phyloP scores from a whole-genome alignment of 345 rosid genomes.

The Eucalyptus curtisii region DNA sequence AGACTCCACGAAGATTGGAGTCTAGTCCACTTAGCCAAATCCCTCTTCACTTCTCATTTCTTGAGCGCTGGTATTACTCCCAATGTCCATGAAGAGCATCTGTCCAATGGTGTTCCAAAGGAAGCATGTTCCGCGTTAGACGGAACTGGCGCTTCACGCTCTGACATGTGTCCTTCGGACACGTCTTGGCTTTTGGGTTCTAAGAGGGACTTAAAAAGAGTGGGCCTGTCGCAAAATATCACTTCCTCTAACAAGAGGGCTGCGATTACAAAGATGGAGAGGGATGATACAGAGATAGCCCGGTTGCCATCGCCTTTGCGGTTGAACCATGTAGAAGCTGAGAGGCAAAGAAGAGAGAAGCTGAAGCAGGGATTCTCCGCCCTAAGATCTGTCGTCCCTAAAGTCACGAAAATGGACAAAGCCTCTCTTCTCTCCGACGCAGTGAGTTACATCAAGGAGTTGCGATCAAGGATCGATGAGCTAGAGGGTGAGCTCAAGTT shows the following conservation, averaged over 20 bases:
- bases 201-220: neutral
- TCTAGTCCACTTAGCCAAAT: constrained; percentile 19
- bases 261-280: neutral
- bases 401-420: constrained; percentile 87
- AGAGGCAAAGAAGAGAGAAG: constrained; percentile 74
- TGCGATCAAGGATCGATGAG: constrained; percentile 30
- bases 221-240: neutral
- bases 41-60: constrained; percentile 9
- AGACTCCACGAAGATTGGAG: constrained; percentile 17
- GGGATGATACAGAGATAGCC: constrained; percentile 22
- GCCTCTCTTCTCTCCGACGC: constrained; percentile 74
- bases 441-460: constrained; percentile 57
- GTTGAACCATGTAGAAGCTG: constrained; percentile 65
- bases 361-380: constrained; percentile 71
- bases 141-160: neutral
- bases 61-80: neutral
- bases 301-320: constrained; percentile 17
- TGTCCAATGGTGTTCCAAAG: neutral
- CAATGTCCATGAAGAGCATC: neutral
- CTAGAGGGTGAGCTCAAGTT: constrained; percentile 23
- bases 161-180: neutral
- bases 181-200: neutral
- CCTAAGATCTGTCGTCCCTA: constrained; percentile 77
- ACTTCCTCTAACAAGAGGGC: neutral
- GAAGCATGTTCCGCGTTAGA: neutral